Conservation (phyloP, 2,329 filamentous ascomycete species). For the Podosphaera xanthii region DNA sequence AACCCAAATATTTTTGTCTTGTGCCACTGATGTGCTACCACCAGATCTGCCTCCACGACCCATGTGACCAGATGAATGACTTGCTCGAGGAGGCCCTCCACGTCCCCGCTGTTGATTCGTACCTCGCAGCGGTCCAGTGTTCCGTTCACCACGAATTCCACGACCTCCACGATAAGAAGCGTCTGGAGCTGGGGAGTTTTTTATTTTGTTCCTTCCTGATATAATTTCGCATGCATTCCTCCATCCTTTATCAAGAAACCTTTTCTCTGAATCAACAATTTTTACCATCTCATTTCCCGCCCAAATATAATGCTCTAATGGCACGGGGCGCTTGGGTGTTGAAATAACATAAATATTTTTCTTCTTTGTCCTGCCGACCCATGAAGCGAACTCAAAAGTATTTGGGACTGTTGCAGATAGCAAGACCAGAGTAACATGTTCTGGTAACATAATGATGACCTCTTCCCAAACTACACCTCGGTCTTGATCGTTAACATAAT, state of each 20-base stretch:
- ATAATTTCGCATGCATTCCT: conserved; percentile 73
- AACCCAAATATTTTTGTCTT: conserved; percentile 94
- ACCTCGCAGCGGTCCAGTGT: conserved; percentile 19
- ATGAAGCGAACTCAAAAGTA: conserved; percentile 91
- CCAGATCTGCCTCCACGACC: conserved; percentile 67
- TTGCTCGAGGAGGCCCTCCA: conserved; percentile 24
- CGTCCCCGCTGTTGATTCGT: conserved; percentile 28
- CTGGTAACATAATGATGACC: conserved; percentile 97
- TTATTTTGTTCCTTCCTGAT: conserved; percentile 59
- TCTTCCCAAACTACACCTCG: conserved; percentile 98
- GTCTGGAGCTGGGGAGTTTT: conserved; percentile 21
- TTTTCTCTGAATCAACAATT: conserved; percentile 83
- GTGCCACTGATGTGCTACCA: conserved; percentile 68
- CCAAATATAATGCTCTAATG: conserved; percentile 91
- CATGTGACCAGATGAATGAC: conserved; percentile 57
- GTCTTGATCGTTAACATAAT: conserved; percentile 93
- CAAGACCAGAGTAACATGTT: conserved; percentile 86
- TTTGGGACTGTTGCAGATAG: conserved; percentile 94
- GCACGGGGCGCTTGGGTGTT: conserved; percentile 82
- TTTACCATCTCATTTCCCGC: conserved; percentile 80
- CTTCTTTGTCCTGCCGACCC: conserved; percentile 94
- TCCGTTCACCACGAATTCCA: conserved; percentile 28
- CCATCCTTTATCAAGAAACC: conserved; percentile 80
- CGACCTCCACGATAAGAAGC: conserved; percentile 23
- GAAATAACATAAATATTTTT: conserved; percentile 99